Conservation (phyloP, 2,329 filamentous ascomycete genomes). For the Chrysosporium queenslandicum region DNA sequence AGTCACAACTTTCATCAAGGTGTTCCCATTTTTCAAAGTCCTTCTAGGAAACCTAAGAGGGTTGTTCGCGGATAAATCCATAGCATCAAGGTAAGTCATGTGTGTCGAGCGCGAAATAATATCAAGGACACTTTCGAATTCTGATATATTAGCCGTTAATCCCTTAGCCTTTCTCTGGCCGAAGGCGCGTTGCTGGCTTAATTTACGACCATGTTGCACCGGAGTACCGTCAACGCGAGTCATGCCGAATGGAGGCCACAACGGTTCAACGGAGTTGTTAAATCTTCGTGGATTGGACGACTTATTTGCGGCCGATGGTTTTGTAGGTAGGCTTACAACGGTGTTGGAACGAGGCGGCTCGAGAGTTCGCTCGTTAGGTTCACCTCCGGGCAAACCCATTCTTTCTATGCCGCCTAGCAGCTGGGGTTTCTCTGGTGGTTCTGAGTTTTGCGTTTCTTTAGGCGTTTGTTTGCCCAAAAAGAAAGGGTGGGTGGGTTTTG, state of each 20-base stretch:
- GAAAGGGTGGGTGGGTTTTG: constrained; percentile 56
- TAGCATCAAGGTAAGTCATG: neutral
- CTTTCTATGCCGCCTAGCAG: neutral
- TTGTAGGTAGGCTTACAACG: neutral
- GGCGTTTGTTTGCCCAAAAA: constrained; percentile 49
- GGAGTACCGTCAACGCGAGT: constrained; percentile 43
- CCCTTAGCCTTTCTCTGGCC: constrained; percentile 33
- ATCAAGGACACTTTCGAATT: constrained; percentile 28
- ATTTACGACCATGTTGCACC: neutral
- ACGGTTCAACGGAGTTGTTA: constrained; percentile 26
- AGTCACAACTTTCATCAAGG: neutral
- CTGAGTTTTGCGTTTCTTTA: constrained; percentile 7
- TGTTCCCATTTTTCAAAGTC: neutral
- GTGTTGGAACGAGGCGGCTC: neutral
- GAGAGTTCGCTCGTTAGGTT: neutral
- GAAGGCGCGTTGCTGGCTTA: constrained; percentile 1
- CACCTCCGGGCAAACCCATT: neutral
- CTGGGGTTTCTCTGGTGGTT: neutral
- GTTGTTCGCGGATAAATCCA: neutral
- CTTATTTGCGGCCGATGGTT: neutral
- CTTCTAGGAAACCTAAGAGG: constrained; percentile 8
- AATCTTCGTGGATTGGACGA: neutral
- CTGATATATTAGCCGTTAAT: constrained; percentile 25
- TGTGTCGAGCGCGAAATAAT: neutral
- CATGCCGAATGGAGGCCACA: constrained; percentile 33